Evolutionary conservation across 1,284 basidiomycete genomes (phyloP).

Genomic region (Sphaerobolus stellatus): DNA sequence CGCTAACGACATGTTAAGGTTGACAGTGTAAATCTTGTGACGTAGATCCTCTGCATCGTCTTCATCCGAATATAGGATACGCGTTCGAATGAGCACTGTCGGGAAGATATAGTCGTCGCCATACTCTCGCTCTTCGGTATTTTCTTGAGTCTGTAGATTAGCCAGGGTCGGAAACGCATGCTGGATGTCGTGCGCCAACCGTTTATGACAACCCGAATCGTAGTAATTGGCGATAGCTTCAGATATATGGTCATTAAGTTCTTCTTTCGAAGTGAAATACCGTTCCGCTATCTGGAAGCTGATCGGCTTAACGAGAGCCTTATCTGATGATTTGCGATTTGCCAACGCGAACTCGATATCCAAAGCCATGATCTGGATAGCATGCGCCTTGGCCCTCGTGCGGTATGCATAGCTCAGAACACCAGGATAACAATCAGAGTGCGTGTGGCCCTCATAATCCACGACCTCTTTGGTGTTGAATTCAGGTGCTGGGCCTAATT

Average conservation of each 20-base stretch:
- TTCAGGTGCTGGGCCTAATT: constrained; percentile 66
- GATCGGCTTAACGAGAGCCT: constrained; percentile 42
- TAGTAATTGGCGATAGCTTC: constrained; percentile 71
- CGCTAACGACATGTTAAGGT: constrained; percentile 82
- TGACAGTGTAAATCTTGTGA: constrained; percentile 62
- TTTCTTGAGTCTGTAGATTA: constrained; percentile 63
- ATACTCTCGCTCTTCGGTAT: constrained; percentile 69
- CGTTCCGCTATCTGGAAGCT: constrained; percentile 60
- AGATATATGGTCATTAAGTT: constrained; percentile 58
- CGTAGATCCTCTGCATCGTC: constrained; percentile 48
- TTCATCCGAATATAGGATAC: constrained; percentile 48
- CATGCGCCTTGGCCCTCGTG: constrained; percentile 71
- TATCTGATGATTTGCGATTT: constrained; percentile 34
- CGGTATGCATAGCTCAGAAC: constrained; percentile 69
- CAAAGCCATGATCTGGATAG: constrained; percentile 67
- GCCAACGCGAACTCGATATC: constrained; percentile 60
- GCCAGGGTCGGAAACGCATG: constrained; percentile 53
- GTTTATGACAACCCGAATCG: constrained; percentile 67
- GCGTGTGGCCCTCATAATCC: constrained; percentile 50
- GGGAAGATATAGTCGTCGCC: constrained; percentile 79
- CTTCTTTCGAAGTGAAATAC: constrained; percentile 57
- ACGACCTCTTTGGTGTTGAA: constrained; percentile 51
- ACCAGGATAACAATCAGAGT: constrained; percentile 59
- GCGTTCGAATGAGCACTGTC: constrained; percentile 28
- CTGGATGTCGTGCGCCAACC: constrained; percentile 46